Evolutionary conservation across 2,329 filamentous ascomycete species (phyloP).

Genomic region (Blastomyces parvus): DNA sequence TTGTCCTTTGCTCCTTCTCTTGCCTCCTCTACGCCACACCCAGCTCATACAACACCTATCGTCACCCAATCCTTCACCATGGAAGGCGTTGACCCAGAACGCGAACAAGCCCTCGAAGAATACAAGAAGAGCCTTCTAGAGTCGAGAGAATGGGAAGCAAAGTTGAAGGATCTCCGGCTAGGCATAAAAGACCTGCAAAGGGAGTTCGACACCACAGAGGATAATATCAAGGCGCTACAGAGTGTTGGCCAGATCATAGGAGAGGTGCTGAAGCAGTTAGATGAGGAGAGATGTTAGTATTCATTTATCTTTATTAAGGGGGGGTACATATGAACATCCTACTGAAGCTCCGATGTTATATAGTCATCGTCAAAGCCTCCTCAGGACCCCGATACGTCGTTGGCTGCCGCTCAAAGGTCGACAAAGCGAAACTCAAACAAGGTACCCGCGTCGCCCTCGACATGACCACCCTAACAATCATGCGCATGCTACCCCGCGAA

Average conservation of each 20-base stretch:
- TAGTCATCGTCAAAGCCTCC: constrained; percentile 97
- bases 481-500: constrained; percentile 98
- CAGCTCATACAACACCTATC: background rate
- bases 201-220: constrained; percentile 93
- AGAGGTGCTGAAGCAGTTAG: constrained; percentile 95
- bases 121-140: constrained; percentile 80
- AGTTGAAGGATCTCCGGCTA: constrained; percentile 84
- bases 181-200: constrained; percentile 94
- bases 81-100: constrained; percentile 42
- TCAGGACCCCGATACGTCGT: constrained; percentile 96
- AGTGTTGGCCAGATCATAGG: constrained; percentile 99
- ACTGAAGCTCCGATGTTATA: constrained; percentile 11
- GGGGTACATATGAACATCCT: background rate
- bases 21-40: constrained; percentile 6
- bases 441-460: constrained; percentile 94
- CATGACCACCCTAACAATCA: constrained; percentile 99
- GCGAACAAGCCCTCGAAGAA: constrained; percentile 60
- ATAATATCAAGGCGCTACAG: constrained; percentile 98
- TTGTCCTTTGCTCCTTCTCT: constrained; percentile 1
- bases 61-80: constrained; percentile 25
- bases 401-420: constrained; percentile 95
- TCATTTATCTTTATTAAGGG: background rate
- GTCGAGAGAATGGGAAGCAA: constrained; percentile 96
- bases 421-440: constrained; percentile 95
- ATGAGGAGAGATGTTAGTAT: constrained; percentile 89